Base-by-base conservation (phyloP, 192 early-diverging fungal genomes). In the Coemansia sp. region DNA sequence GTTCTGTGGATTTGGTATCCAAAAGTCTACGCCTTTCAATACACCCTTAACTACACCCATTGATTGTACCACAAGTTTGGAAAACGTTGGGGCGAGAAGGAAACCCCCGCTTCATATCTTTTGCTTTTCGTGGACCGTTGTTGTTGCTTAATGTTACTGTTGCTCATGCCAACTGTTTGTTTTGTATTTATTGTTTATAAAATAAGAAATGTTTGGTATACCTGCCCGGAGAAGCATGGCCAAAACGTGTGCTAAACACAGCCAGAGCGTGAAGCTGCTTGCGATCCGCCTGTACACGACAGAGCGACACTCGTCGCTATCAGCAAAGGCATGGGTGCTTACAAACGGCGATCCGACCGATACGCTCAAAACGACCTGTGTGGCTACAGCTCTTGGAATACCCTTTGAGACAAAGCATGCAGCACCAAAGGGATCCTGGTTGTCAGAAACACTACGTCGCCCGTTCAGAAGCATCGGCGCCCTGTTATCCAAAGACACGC, bases 291-390 rank as follows among this genome's bases (percentile, higher is more conserved):
- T 37, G 23, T 57, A 67, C 59, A 40, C 42, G n/a, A 34, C 55
- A 4, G 77, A 67, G 36, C 55, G 77, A 30, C 71, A 80, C 50
- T 67, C 77, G 41, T 70, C 77, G 60, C 65, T 80, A 48, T 50
- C 47, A 22, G 71, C 71, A 20, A 59, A 63, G 36, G 45, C 64
- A 11, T 80, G 77, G 77, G 50, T 80, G 9, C 50, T 80, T 11
- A 61, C 72, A 2, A 56, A 48, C 25, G 59, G 64, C 17, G 56
- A 67, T 37, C 20, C 57, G 20, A 23, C 48, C 27, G 57, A 61
- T 42, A 54, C 67, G 28, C 37, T 64, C 55, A 50, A 44, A 23
- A 57, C 68, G 1, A 42, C 65, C 28, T 31, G 53, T 10, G 23
- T 80, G 6, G 77, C 77, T 5, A 27, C 41, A 2, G 57, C 64